Evolutionary conservation across 1,284 basidiomycete species (phyloP), one percentile per base, ranked within the genome.

Genomic region (Prillingera fragicola): DNA sequence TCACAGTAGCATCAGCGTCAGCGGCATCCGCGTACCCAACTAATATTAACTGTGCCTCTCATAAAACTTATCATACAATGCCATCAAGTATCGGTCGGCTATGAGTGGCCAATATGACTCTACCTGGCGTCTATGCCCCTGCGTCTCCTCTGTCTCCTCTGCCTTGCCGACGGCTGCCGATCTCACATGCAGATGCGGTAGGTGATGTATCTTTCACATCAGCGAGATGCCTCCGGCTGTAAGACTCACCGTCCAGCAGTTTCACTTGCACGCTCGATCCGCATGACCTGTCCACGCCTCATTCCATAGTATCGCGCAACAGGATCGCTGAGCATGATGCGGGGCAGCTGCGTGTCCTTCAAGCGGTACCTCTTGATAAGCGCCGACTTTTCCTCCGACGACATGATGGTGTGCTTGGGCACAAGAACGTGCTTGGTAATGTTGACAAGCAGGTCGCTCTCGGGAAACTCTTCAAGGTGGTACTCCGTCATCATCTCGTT

Each of bases 281-380:
- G 96, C 69, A 98, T 95, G 28, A 99, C 95, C 70, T 96, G 89
- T 18, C 94, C 92, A 50, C 95, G 79, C 63, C 83, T 80, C 49
- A 98, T 79, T 38, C 95, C 95, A 74, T 96, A 99, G 72, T 99
- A 98, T 52, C 91, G 81, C 28, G 94, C 91, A 12, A 99, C 94
- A 5, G 95, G 95, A 72, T 99, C 95, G 15, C 83, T 83, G 42
- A 95, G 72, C 73, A 96, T 92, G 59, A 99, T 98, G 27, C 95
- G 84, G 39, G 95, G 95, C 49, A 99, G 77, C 66, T 99, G 95
- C 1, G 92, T 97, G 65, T 98, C 95, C 70, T 96, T 96, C 54
- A 99, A 74, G 50, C 95, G 92, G 73, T 98, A 98, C 79, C 86
- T 85, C 69, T 86, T 82, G 50, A 99, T 76, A 41, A 99, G 73